phyloP scores from a whole-genome alignment of 2,329 filamentous ascomycete species.

The Teratosphaeria viscida region DNA sequence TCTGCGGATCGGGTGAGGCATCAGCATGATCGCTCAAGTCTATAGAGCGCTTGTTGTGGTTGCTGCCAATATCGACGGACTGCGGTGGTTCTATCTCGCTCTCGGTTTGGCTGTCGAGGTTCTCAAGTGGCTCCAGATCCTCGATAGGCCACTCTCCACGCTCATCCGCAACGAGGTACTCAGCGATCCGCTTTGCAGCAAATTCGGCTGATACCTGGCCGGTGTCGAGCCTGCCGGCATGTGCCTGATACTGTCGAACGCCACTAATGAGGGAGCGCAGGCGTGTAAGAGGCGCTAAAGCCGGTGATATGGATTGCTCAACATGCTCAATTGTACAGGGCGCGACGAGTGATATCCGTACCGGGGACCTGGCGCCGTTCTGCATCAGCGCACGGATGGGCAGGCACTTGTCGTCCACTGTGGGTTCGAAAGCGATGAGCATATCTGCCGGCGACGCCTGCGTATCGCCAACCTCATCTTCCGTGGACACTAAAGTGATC shows the following conservation, averaged over 20 bases:
- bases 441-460: conserved; percentile 23
- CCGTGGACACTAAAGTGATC: conserved; percentile 28
- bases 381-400: conserved; percentile 16
- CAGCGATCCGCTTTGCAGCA: conserved; percentile 14
- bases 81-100: conserved; percentile 12
- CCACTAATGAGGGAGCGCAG: conserved; percentile 29
- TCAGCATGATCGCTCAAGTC: not conserved
- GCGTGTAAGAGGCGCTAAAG: conserved; percentile 15
- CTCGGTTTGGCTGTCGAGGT: conserved; percentile 25
- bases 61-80: not conserved
- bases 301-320: conserved; percentile 27
- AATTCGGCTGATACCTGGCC: conserved; percentile 11
- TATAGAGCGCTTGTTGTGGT: not conserved
- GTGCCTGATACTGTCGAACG: conserved; percentile 24
- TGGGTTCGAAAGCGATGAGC: conserved; percentile 32
- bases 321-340: conserved; percentile 35
- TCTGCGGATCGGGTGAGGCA: conserved; percentile 6
- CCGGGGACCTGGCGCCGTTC: not conserved
- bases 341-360: conserved; percentile 26
- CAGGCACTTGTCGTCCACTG: conserved; percentile 8
- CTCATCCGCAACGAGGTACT: conserved; percentile 8
- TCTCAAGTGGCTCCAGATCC: conserved; percentile 15
- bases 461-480: conserved; percentile 13
- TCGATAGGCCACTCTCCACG: conserved; percentile 17
- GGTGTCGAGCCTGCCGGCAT: conserved; percentile 25